Conservation (phyloP, 129 eudicot genomes). For the Centella asiatica region DNA sequence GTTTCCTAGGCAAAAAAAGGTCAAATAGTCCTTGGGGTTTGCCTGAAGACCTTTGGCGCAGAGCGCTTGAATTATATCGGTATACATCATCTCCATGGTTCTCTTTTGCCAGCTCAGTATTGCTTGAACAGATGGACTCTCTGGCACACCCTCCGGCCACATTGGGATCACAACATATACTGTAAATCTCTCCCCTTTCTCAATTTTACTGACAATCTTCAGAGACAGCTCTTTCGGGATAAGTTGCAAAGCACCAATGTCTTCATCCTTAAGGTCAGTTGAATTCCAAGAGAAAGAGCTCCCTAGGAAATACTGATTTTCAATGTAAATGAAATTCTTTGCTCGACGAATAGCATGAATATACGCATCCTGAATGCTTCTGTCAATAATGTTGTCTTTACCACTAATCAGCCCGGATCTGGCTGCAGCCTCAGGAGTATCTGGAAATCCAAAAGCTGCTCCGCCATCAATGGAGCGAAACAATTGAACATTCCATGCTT, state of each 20-base stretch:
- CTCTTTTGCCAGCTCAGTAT: constrained; percentile 77
- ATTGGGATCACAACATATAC: constrained; percentile 74
- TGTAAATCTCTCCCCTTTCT: constrained; percentile 59
- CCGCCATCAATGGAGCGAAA: constrained; percentile 86
- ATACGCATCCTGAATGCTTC: constrained; percentile 81
- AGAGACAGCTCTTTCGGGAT: constrained; percentile 71
- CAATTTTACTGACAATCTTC: constrained; percentile 75
- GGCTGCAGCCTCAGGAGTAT: constrained; percentile 69
- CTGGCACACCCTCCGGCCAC: constrained; percentile 95
- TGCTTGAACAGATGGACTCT: constrained; percentile 58
- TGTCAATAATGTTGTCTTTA: constrained; percentile 63
- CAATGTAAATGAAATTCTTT: constrained; percentile 66
- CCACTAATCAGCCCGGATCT: constrained; percentile 61
- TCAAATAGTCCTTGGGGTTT: constrained; percentile 54
- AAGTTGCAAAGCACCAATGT: constrained; percentile 51
- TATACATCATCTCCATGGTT: constrained; percentile 89
- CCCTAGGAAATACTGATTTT: constrained; percentile 79
- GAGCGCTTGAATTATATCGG: constrained; percentile 58
- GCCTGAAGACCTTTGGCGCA: constrained; percentile 49
- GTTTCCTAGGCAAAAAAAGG: constrained; percentile 76
- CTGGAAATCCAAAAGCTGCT: constrained; percentile 82
- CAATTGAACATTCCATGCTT: constrained; percentile 72
- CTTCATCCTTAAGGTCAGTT: constrained; percentile 45
- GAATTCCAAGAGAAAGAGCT: constrained; percentile 78
- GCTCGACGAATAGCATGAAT: constrained; percentile 85